Percentiles rank a stretch among this genome's conserved stretches.
Evolutionary conservation across 1,284 basidiomycete genomes (phyloP).

Genomic region (Ustilago shanxiensis): DNA sequence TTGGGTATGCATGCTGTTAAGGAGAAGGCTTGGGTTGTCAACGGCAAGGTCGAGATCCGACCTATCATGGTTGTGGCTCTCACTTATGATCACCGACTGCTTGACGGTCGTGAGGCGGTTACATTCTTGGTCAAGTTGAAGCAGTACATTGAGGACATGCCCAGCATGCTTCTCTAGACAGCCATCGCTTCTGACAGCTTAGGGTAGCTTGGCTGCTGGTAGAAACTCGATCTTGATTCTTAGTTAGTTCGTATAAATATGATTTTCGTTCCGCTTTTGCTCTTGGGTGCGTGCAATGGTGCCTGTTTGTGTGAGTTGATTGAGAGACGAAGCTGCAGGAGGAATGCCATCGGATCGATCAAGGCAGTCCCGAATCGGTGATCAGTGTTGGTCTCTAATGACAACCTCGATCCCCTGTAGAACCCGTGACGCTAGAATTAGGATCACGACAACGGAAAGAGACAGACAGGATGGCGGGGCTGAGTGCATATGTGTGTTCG

Average conservation of each 20-base stretch:
- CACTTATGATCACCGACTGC: conserved; percentile 94
- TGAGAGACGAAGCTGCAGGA: not conserved
- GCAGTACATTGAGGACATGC: conserved; percentile 69
- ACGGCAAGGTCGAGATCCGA: conserved; percentile 79
- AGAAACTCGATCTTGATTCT: not conserved
- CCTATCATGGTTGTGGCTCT: conserved; percentile 89
- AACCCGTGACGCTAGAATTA: not conserved
- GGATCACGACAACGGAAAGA: conserved; percentile 2
- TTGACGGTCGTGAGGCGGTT: conserved; percentile 95
- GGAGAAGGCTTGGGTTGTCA: conserved; percentile 89
- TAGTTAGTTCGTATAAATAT: conserved; percentile 4
- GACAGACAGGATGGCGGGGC: not conserved
- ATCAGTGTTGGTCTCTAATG: not conserved
- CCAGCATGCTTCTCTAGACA: conserved; percentile 63
- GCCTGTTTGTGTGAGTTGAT: not conserved
- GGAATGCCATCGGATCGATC: not conserved
- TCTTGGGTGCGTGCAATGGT: not conserved
- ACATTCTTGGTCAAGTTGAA: conserved; percentile 89
- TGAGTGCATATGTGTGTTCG: not conserved
- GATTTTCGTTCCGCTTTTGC: not conserved
- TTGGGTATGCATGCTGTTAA: conserved; percentile 97
- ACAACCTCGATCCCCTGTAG: too few relatives aligned
- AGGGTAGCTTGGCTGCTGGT: not conserved
- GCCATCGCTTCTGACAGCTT: not conserved
- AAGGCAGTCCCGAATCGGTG: not conserved